A percentile compares a stretch with the other conserved stretches of the same genome.
Conservation (phyloP, 345 rosid species). For the Salix dunnii region DNA sequence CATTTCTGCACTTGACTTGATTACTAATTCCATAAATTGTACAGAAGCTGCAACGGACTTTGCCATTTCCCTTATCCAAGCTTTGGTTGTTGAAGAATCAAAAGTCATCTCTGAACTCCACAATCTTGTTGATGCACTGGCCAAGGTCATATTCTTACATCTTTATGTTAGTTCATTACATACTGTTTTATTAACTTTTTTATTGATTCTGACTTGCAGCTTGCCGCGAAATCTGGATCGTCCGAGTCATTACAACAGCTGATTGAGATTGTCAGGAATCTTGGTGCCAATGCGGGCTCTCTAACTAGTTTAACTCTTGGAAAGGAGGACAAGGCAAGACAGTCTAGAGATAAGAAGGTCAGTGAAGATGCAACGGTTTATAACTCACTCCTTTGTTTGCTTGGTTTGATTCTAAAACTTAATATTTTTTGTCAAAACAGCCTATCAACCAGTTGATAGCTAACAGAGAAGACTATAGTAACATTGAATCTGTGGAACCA, state of each 20-base stretch:
- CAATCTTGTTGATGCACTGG: constrained; percentile 85
- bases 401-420: constrained; percentile 8
- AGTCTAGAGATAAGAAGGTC: constrained; percentile 74
- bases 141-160: constrained; percentile 51
- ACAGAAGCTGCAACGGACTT: constrained; percentile 92
- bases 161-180: background rate
- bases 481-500: constrained; percentile 52
- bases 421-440: constrained; percentile 34
- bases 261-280: constrained; percentile 77
- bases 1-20: background rate
- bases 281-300: constrained; percentile 39
- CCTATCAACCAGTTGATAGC: constrained; percentile 36
- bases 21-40: constrained; percentile 18
- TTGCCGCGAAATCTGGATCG: constrained; percentile 81
- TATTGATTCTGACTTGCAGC: constrained; percentile 39
- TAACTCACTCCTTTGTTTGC: background rate
- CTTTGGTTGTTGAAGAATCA: constrained; percentile 73
- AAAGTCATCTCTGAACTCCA: constrained; percentile 89
- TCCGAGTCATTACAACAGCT: constrained; percentile 73
- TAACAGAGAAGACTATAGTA: constrained; percentile 54
- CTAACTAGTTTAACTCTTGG: constrained; percentile 43
- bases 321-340: constrained; percentile 70
- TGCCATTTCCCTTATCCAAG: constrained; percentile 74
- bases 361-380: background rate
- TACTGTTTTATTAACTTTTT: constrained; percentile 7